These are phyloP conservation scores for Cladochytrium tenue DNA, from an alignment of 371 early-diverging fungal genomes.

Conservation along the genomic window DNA sequence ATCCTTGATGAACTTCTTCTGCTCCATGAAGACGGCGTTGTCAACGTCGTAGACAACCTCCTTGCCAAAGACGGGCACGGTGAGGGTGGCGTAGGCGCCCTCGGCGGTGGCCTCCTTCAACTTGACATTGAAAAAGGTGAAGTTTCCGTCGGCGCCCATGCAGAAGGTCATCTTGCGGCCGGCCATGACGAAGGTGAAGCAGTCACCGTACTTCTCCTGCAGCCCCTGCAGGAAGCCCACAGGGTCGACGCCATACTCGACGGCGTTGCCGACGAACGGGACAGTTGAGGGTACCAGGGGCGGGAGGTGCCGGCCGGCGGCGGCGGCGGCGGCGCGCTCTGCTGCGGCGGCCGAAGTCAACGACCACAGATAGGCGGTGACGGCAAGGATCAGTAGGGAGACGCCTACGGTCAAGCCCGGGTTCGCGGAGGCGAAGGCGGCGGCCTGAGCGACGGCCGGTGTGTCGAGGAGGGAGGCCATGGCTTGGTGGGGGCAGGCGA, in stretches of 20 bases:
- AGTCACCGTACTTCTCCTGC: conserved; percentile 79
- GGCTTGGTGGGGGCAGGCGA: neutral
- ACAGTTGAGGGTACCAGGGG: conserved; percentile 84
- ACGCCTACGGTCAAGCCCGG: conserved; percentile 19
- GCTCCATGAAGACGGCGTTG: conserved; percentile 92
- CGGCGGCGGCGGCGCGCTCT: neutral
- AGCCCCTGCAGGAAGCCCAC: conserved; percentile 78
- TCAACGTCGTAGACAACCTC: conserved; percentile 96
- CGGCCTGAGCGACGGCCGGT: neutral
- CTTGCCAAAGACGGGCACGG: conserved; percentile 92
- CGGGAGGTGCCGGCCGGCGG: conserved; percentile 45
- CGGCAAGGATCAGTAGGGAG: conserved; percentile 17
- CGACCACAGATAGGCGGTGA: conserved; percentile 8
- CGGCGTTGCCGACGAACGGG: conserved; percentile 88
- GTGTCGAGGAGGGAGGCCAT: neutral
- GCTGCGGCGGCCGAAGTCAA: conserved; percentile 9
- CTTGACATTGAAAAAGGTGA: conserved; percentile 93
- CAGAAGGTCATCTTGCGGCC: conserved; percentile 88
- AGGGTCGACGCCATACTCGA: conserved; percentile 87
- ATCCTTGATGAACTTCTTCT: conserved; percentile 94
- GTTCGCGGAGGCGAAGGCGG: conserved; percentile 16
- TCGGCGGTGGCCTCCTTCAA: conserved; percentile 87
- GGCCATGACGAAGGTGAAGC: conserved; percentile 90
- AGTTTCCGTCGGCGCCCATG: conserved; percentile 90
- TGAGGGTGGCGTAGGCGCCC: conserved; percentile 90